Percentiles rank a stretch among this genome's conserved stretches.
Evolutionary conservation across 805 yeast species (phyloP).

Genomic region (Lipomyces chichibuensis): DNA sequence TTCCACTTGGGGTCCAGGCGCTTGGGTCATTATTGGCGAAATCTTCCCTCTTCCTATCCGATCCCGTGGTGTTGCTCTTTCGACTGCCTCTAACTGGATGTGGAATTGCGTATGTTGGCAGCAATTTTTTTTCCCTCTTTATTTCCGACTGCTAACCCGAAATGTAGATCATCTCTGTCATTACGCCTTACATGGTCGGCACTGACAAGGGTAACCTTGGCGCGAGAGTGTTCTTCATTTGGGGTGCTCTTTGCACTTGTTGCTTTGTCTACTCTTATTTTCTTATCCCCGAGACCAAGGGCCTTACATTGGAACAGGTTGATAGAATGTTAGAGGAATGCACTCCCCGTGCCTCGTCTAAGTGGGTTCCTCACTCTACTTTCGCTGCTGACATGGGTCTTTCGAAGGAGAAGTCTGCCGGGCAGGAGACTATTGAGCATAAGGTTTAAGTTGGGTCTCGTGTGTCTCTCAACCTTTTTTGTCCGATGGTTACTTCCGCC

Average conservation of each 20-base stretch:
- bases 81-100: conserved; percentile 78
- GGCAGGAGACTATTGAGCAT: conserved; percentile 6
- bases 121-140: neutral
- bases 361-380: conserved; percentile 22
- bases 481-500: neutral
- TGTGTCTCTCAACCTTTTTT: neutral
- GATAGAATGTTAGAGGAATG: conserved; percentile 54
- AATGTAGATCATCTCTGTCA: conserved; percentile 57
- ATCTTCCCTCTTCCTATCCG: conserved; percentile 72
- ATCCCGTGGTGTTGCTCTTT: conserved; percentile 69
- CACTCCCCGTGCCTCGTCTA: conserved; percentile 12
- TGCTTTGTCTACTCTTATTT: conserved; percentile 54
- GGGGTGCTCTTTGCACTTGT: conserved; percentile 58
- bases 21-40: conserved; percentile 67
- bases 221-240: conserved; percentile 68
- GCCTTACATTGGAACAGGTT: conserved; percentile 76
- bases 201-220: conserved; percentile 66
- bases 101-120: conserved; percentile 59
- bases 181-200: conserved; percentile 71
- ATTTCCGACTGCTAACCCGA: conserved; percentile 42
- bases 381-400: conserved; percentile 22
- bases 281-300: conserved; percentile 73
- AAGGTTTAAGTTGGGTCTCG: neutral
- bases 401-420: conserved; percentile 9
- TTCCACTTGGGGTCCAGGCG: conserved; percentile 64